These are phyloP conservation scores for Phytophthora sojae DNA, from an alignment of 352 stramenopile species.

Conservation along the genomic window DNA sequence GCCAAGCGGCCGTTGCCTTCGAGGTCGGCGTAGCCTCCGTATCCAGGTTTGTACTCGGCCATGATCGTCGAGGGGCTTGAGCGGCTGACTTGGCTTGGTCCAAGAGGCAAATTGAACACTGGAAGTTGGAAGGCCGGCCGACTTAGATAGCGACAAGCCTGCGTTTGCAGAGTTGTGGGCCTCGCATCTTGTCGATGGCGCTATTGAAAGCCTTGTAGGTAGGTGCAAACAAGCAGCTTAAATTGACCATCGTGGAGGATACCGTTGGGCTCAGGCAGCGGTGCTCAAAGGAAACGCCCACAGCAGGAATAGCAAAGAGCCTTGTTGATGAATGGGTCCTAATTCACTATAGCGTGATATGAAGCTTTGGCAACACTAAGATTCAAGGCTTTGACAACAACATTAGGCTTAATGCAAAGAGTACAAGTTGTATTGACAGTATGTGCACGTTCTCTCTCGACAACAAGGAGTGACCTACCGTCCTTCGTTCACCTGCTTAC, in stretches of 20 bases:
- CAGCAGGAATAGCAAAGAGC: neutral
- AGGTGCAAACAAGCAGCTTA: neutral
- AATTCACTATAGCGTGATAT: too few relatives aligned
- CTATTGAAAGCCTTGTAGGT: conserved; percentile 11
- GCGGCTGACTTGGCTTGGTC: conserved; percentile 14
- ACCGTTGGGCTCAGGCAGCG: conserved; percentile 13
- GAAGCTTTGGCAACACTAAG: neutral
- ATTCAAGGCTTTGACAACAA: neutral
- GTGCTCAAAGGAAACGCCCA: neutral
- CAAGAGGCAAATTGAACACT: conserved; percentile 38
- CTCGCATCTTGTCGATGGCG: conserved; percentile 30
- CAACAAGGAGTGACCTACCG: neutral
- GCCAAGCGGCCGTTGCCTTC: conserved; percentile 25
- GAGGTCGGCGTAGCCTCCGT: conserved; percentile 29
- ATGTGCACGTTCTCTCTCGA: neutral
- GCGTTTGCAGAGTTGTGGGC: neutral
- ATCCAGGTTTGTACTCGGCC: conserved; percentile 40
- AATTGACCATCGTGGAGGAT: conserved; percentile 13
- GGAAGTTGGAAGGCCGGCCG: conserved; percentile 3
- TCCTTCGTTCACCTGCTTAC: conserved; percentile 2
- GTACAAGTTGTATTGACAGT: conserved; percentile 23
- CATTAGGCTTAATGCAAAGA: conserved; percentile 3
- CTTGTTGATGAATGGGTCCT: too few relatives aligned
- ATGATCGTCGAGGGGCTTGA: conserved; percentile 27
- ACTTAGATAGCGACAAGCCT: neutral